Evolutionary conservation across 1,284 basidiomycete genomes (phyloP).

Genomic region (Microbotryomycetes sp.): DNA sequence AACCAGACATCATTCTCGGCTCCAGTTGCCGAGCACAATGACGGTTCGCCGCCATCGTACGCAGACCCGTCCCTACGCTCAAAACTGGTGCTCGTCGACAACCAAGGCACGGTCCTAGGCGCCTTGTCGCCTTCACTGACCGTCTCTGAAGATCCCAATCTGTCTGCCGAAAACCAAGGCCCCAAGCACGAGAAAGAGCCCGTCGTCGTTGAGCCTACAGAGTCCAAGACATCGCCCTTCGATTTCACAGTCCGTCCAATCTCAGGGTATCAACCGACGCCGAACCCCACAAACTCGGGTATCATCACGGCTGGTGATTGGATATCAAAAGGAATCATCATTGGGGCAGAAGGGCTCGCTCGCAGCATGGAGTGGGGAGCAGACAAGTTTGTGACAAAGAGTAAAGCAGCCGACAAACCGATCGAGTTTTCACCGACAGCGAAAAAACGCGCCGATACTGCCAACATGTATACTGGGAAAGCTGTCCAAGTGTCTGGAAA

Average conservation of each 20-base stretch:
- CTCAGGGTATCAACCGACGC: slow-evolving; percentile 13
- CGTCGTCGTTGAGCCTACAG: neutral
- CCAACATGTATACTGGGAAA: slow-evolving; percentile 16
- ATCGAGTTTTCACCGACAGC: slow-evolving; percentile 31
- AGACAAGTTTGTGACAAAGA: slow-evolving; percentile 25
- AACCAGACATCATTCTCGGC: neutral
- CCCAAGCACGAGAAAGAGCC: neutral
- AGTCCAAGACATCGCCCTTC: neutral
- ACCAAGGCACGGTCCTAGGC: neutral
- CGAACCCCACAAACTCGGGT: slow-evolving; percentile 7
- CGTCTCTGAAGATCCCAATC: neutral
- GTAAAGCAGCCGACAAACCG: slow-evolving; percentile 25
- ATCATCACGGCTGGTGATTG: slow-evolving; percentile 33
- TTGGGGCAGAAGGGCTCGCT: slow-evolving; percentile 34
- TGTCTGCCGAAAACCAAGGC: neutral
- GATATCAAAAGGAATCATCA: slow-evolving; percentile 36
- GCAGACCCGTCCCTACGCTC: neutral
- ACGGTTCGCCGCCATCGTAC: neutral
- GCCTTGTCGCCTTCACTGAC: neutral
- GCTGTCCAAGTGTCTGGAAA: slow-evolving; percentile 29
- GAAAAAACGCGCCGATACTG: slow-evolving; percentile 21
- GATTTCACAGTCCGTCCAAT: neutral
- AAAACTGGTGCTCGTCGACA: neutral
- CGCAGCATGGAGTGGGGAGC: slow-evolving; percentile 32
- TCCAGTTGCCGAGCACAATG: neutral